These are phyloP conservation scores for Eudorina sp. DNA, from an alignment of 139 green algal genomes.

Conservation along the genomic window DNA sequence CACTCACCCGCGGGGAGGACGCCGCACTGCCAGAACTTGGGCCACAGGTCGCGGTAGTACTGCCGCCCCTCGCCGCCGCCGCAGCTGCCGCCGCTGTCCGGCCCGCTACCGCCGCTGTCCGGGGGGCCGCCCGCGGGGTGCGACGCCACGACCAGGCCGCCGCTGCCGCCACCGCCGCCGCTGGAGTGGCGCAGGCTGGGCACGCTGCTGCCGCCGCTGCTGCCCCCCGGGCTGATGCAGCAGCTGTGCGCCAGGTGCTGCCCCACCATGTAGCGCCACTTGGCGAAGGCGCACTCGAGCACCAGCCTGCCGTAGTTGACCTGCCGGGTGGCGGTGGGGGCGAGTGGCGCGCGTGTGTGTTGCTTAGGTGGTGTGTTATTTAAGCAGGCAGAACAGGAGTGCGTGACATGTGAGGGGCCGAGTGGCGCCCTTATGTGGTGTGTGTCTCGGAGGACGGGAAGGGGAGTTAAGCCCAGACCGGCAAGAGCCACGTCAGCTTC, in stretches of 20 bases:
- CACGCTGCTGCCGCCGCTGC: background rate
- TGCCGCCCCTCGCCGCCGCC: background rate
- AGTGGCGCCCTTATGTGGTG: too few relatives aligned
- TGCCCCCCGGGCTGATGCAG: conserved; percentile 5
- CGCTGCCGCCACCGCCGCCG: background rate
- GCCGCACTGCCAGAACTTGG: conserved; percentile 49
- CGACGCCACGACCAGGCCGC: background rate
- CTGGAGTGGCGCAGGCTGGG: background rate
- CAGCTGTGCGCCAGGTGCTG: background rate
- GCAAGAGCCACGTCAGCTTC: too few relatives aligned
- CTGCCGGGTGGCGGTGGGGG: too few relatives aligned
- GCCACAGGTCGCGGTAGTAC: conserved; percentile 46
- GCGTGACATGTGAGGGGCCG: too few relatives aligned
- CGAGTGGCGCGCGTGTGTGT: too few relatives aligned
- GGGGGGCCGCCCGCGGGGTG: background rate
- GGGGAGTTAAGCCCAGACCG: too few relatives aligned
- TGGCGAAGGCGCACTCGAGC: conserved; percentile 57
- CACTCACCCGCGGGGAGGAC: conserved; percentile 40
- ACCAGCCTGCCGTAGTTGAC: conserved; percentile 68
- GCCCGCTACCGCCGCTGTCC: background rate
- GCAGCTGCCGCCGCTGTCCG: background rate
- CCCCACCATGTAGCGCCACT: conserved; percentile 21
- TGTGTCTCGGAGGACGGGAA: too few relatives aligned
- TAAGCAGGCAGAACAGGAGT: too few relatives aligned
- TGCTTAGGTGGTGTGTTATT: too few relatives aligned